Percentiles rank a stretch among this genome's conserved stretches.
phyloP scores from a whole-genome alignment of 2,329 filamentous ascomycete genomes.

The Hyphodiscus sp. region DNA sequence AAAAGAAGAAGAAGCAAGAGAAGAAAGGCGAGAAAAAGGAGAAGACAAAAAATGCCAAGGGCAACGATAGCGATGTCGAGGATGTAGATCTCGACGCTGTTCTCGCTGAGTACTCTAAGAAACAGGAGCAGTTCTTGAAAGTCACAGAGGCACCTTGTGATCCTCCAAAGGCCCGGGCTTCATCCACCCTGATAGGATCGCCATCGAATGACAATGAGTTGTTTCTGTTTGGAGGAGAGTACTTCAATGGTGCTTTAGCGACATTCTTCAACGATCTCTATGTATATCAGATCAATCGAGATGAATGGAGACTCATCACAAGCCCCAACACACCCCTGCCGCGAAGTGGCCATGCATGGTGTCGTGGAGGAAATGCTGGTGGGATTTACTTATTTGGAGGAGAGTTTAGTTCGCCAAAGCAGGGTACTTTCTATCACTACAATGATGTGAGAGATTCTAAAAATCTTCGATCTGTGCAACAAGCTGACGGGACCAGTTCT shows the following conservation, averaged over 20 bases:
- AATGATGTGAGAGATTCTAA: slow-evolving; percentile 53
- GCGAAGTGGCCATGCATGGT: slow-evolving; percentile 91
- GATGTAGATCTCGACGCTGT: slow-evolving; percentile 91
- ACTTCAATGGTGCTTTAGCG: slow-evolving; percentile 86
- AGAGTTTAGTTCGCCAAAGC: slow-evolving; percentile 93
- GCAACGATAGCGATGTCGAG: slow-evolving; percentile 73
- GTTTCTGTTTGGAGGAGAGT: slow-evolving; percentile 90
- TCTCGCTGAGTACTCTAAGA: slow-evolving; percentile 84
- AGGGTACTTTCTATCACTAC: slow-evolving; percentile 98
- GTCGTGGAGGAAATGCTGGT: slow-evolving; percentile 72
- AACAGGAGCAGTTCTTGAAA: slow-evolving; percentile 91
- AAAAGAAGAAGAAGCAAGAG: slow-evolving; percentile 71
- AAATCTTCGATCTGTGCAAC: neutral
- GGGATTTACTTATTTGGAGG: slow-evolving; percentile 91
- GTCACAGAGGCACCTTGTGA: slow-evolving; percentile 73
- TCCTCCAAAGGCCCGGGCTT: slow-evolving; percentile 72
- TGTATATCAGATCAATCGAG: slow-evolving; percentile 70
- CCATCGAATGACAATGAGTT: slow-evolving; percentile 83
- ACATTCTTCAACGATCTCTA: slow-evolving; percentile 62
- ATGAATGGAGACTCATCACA: slow-evolving; percentile 87
- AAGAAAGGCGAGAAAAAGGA: slow-evolving; percentile 86
- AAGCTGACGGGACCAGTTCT: slow-evolving; percentile 50
- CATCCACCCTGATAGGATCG: slow-evolving; percentile 75
- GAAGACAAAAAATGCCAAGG: slow-evolving; percentile 62
- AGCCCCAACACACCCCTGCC: slow-evolving; percentile 88